Evolutionary conservation across 169 alveolate genomes (phyloP).

Genomic region (Miamiensis avidus): DNA sequence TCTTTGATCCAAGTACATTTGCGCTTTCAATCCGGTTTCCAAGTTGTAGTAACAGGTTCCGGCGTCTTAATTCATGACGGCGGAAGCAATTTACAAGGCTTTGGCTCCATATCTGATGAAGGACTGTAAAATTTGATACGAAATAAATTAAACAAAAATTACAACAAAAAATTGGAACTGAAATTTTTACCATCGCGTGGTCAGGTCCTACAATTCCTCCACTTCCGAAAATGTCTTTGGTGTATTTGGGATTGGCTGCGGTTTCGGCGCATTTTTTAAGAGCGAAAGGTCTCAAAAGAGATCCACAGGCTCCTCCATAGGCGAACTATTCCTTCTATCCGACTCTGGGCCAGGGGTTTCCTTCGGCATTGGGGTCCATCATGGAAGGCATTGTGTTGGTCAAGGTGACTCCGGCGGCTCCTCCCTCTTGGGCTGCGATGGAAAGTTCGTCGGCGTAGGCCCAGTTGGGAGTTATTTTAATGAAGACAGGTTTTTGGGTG

Average conservation of each 20-base stretch:
- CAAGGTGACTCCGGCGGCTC: constrained; percentile 55
- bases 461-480: constrained; percentile 58
- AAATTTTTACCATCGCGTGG: constrained; percentile 51
- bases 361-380: constrained; percentile 48
- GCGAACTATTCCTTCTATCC: constrained; percentile 38
- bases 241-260: constrained; percentile 42
- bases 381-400: constrained; percentile 55
- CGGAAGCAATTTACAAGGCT: constrained; percentile 52
- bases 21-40: constrained; percentile 46
- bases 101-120: constrained; percentile 50
- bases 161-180: too few species aligned
- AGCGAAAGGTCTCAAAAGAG: constrained; percentile 53
- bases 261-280: constrained; percentile 52
- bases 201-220: constrained; percentile 55
- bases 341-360: constrained; percentile 44
- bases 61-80: constrained; percentile 46
- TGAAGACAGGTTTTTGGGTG: constrained; percentile 40
- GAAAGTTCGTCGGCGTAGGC: constrained; percentile 49
- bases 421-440: constrained; percentile 47
- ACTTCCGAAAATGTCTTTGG: constrained; percentile 45
- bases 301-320: constrained; percentile 53
- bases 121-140: too few species aligned
- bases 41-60: constrained; percentile 52
- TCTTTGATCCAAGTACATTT: constrained; percentile 24
- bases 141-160: too few species aligned